Percentiles rank a stretch among this genome's conserved stretches.
Conservation (phyloP, 2,329 filamentous ascomycete genomes). For the Epichloe gansuensis region DNA sequence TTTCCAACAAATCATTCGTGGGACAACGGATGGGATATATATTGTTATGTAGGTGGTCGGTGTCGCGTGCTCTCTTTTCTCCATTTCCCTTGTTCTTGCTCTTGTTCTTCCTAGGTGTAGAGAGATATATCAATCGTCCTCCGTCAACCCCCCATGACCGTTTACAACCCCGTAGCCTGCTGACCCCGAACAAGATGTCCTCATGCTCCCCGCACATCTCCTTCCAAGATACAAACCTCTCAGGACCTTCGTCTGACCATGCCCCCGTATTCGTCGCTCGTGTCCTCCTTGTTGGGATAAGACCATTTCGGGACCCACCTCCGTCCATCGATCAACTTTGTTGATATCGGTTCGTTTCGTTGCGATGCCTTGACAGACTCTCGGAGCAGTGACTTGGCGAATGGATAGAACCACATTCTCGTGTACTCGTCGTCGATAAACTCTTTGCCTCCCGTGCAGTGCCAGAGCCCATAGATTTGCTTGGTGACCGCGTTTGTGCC, state of each 20-base stretch:
- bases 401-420: slow-evolving; percentile 27
- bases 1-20: too few species aligned
- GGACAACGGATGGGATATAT: too few species aligned
- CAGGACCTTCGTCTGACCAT: slow-evolving; percentile 12
- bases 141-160: background rate
- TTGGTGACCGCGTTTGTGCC: slow-evolving; percentile 26
- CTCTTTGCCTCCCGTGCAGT: slow-evolving; percentile 27
- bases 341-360: slow-evolving; percentile 12
- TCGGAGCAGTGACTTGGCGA: slow-evolving; percentile 18
- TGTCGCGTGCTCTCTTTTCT: too few species aligned
- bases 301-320: slow-evolving; percentile 15
- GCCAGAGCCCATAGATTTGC: slow-evolving; percentile 24
- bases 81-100: too few species aligned
- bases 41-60: too few species aligned
- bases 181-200: slow-evolving; percentile 13
- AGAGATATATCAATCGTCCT: too few species aligned
- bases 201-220: slow-evolving; percentile 17
- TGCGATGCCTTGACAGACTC: slow-evolving; percentile 16
- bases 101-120: too few species aligned
- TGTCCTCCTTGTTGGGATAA: slow-evolving; percentile 7
- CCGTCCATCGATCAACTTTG: slow-evolving; percentile 19
- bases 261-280: slow-evolving; percentile 13
- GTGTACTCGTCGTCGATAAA: slow-evolving; percentile 19
- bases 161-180: background rate
- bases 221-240: slow-evolving; percentile 15